Evolutionary conservation across 2,329 filamentous ascomycete genomes (phyloP).

Genomic region (Chaetomiaceae sp.): DNA sequence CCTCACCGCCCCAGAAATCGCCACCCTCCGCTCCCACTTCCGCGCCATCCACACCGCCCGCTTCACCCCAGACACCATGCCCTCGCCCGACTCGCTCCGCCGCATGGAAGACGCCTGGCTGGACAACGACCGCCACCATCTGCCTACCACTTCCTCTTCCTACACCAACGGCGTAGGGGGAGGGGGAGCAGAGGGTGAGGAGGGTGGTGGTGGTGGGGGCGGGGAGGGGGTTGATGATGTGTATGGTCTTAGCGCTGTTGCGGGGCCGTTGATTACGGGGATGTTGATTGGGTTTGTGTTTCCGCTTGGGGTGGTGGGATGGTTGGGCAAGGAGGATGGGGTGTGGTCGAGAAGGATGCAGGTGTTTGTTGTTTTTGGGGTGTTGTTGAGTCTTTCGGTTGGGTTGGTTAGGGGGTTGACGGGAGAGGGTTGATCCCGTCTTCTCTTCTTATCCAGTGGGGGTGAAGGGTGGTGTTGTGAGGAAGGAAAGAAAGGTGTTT

Average conservation of each 20-base stretch:
- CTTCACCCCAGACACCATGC: conserved; percentile 86
- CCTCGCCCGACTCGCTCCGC: conserved; percentile 68
- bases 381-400: conserved; percentile 73
- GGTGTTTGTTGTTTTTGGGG: conserved; percentile 80
- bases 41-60: conserved; percentile 75
- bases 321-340: conserved; percentile 80
- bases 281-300: conserved; percentile 93
- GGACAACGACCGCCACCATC: conserved; percentile 52
- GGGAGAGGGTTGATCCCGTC: conserved; percentile 28
- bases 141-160: conserved; percentile 18
- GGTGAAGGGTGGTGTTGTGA: too few relatives aligned
- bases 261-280: conserved; percentile 84
- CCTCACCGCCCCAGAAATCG: conserved; percentile 78
- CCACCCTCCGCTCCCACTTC: conserved; percentile 82
- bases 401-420: conserved; percentile 57
- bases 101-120: conserved; percentile 88
- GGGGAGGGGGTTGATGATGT: conserved; percentile 33
- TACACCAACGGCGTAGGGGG: too few relatives aligned
- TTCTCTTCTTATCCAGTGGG: too few relatives aligned
- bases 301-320: conserved; percentile 79
- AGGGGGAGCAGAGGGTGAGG: too few relatives aligned
- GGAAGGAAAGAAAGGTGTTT: neutral
- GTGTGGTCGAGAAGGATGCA: conserved; percentile 81
- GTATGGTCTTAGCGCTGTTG: conserved; percentile 47
- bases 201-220: conserved; percentile 25